phyloP scores from a whole-genome alignment of 371 early-diverging fungal genomes.

The Mortierella sp. region DNA sequence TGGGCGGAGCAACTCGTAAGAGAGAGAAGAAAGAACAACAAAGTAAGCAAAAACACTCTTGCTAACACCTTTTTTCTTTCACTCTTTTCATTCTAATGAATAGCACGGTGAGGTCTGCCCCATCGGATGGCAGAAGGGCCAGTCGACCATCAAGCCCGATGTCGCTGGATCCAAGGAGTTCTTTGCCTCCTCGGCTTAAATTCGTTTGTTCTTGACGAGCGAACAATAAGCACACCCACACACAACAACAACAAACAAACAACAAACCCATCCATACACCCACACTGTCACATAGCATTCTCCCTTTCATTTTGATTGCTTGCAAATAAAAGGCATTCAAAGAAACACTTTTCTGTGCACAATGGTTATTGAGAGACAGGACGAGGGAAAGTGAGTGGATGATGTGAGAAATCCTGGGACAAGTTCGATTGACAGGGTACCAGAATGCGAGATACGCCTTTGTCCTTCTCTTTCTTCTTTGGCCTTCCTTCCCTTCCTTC shows the following conservation, averaged over 20 bases:
- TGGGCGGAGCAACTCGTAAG: constrained; percentile 26
- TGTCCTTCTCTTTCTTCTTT: not conserved
- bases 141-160: constrained; percentile 76
- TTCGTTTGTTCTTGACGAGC: not conserved
- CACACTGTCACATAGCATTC: constrained; percentile 19
- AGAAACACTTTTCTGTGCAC: not conserved
- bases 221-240: not conserved
- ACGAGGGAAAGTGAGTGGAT: not conserved
- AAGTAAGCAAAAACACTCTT: not conserved
- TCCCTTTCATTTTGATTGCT: not conserved
- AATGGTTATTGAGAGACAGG: not conserved
- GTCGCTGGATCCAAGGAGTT: constrained; percentile 78
- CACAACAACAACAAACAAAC: not conserved
- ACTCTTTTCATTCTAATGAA: not conserved
- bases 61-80: constrained; percentile 7
- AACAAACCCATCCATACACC: not conserved
- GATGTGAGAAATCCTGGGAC: not conserved
- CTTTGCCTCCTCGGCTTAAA: constrained; percentile 57
- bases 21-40: not conserved
- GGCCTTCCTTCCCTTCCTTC: not conserved
- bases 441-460: not conserved
- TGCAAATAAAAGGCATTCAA: constrained; percentile 4
- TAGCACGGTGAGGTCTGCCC: constrained; percentile 90
- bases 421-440: not conserved
- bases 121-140: constrained; percentile 90